Conservation (phyloP, 306 rosid genomes). For the Lathyrus oleraceus region DNA sequence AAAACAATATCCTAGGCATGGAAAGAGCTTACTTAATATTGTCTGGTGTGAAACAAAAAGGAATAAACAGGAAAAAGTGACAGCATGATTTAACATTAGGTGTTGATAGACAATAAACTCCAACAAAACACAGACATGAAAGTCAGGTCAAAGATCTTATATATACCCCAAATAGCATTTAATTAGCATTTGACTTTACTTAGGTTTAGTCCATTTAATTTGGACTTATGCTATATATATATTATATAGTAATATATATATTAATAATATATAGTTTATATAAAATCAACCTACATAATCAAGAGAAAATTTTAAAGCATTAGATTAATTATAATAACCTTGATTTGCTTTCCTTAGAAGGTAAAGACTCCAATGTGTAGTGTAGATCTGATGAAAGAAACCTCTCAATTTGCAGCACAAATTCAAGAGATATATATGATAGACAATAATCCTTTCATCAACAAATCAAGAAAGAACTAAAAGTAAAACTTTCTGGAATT, state of each 20-base stretch:
- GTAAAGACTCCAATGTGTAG: constrained; percentile 21
- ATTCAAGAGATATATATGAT: background rate
- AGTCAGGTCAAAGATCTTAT: constrained; percentile 39
- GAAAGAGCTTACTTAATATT: constrained; percentile 21
- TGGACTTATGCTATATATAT: constrained; percentile 4
- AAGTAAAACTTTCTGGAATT: constrained; percentile 53
- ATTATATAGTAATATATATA: no score
- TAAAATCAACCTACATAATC: background rate
- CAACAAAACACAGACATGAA: constrained; percentile 22
- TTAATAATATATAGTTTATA: background rate
- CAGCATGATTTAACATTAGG: constrained; percentile 26
- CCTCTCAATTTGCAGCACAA: constrained; percentile 34
- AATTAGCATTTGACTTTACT: constrained; percentile 28
- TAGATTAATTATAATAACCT: constrained; percentile 40
- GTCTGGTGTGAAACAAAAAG: constrained; percentile 12
- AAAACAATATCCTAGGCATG: constrained; percentile 1
- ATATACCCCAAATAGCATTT: constrained; percentile 19
- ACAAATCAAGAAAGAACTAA: background rate
- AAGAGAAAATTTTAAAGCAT: constrained; percentile 10
- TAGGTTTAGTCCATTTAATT: background rate
- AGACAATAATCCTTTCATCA: constrained; percentile 28
- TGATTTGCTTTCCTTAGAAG: constrained; percentile 24
- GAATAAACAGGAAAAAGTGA: background rate
- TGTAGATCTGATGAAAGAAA: constrained; percentile 55
- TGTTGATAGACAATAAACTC: constrained; percentile 26